Percentiles rank a stretch among this genome's conserved stretches.
phyloP scores from a whole-genome alignment of 345 rosid genomes.

The Leavenworthia alabamica region DNA sequence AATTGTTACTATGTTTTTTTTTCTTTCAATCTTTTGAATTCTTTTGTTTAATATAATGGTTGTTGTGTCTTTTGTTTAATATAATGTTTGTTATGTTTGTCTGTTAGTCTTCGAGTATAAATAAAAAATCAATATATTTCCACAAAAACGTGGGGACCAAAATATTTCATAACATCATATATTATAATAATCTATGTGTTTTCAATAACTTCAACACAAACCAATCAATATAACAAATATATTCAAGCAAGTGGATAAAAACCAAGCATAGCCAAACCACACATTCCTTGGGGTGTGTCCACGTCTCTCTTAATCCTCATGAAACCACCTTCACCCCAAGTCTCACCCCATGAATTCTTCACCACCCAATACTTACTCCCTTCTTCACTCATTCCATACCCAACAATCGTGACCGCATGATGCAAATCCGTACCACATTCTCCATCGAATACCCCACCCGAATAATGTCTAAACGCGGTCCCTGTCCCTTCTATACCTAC shows the following conservation, averaged over 20 bases:
- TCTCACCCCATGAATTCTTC: slow-evolving; percentile 52
- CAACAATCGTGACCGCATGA: slow-evolving; percentile 45
- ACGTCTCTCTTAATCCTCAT: slow-evolving; percentile 42
- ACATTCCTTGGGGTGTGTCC: slow-evolving; percentile 27
- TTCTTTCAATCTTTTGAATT: background rate
- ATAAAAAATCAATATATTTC: background rate
- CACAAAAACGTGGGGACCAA: background rate
- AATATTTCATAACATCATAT: background rate
- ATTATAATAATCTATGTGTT: background rate
- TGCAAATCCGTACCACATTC: slow-evolving; percentile 26
- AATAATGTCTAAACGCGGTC: slow-evolving; percentile 25
- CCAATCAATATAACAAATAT: background rate
- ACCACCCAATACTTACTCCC: slow-evolving; percentile 40
- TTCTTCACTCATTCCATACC: slow-evolving; percentile 36
- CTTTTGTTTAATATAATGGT: background rate
- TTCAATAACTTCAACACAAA: background rate
- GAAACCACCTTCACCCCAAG: slow-evolving; percentile 49
- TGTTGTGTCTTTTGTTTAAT: too few species aligned
- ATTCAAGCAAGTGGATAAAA: slow-evolving; percentile 38
- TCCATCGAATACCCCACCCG: slow-evolving; percentile 34
- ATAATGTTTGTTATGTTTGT: too few species aligned
- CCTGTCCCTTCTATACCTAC: slow-evolving; percentile 33
- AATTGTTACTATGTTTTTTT: background rate
- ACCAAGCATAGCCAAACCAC: slow-evolving; percentile 41
- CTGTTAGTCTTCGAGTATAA: too few species aligned